These are phyloP conservation scores for Boehmeria nivea DNA, from an alignment of 306 rosid species.

Conservation along the genomic window DNA sequence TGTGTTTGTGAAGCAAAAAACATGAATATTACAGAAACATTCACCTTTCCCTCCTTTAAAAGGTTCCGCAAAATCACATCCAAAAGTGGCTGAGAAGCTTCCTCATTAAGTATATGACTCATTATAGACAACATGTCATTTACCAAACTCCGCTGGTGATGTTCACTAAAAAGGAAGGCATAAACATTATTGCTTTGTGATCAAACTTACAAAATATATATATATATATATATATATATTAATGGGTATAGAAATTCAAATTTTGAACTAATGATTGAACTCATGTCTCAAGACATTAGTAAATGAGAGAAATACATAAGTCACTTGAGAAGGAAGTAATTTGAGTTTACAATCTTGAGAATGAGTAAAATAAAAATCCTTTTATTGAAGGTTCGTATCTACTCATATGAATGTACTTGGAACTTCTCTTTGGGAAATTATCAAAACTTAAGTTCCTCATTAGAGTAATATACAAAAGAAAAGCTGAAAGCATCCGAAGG, in stretches of 20 bases:
- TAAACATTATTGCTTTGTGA: constrained; percentile 14
- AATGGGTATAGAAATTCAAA: neutral
- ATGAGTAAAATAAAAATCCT: neutral
- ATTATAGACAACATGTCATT: constrained; percentile 61
- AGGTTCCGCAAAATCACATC: constrained; percentile 72
- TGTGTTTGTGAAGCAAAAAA: too few relatives aligned
- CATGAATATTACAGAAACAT: too few relatives aligned
- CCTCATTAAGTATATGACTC: constrained; percentile 49
- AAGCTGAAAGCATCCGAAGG: neutral
- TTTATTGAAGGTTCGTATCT: neutral
- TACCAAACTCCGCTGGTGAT: constrained; percentile 57
- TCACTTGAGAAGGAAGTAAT: neutral
- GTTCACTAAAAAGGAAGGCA: constrained; percentile 40
- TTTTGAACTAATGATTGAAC: too few relatives aligned
- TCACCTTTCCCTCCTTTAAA: constrained; percentile 57
- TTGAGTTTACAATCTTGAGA: neutral
- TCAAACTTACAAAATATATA: constrained; percentile 12
- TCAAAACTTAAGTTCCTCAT: neutral
- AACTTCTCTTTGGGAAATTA: neutral
- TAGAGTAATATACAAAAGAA: neutral
- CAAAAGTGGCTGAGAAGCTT: constrained; percentile 60
- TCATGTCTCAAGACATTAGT: neutral
- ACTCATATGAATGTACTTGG: neutral
- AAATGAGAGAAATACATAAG: neutral
- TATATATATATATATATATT: too few relatives aligned